Evolutionary conservation across 2,329 filamentous ascomycete species (phyloP), one percentile per base, ranked within the genome.

Genomic region (Xylariaceae sp.): DNA sequence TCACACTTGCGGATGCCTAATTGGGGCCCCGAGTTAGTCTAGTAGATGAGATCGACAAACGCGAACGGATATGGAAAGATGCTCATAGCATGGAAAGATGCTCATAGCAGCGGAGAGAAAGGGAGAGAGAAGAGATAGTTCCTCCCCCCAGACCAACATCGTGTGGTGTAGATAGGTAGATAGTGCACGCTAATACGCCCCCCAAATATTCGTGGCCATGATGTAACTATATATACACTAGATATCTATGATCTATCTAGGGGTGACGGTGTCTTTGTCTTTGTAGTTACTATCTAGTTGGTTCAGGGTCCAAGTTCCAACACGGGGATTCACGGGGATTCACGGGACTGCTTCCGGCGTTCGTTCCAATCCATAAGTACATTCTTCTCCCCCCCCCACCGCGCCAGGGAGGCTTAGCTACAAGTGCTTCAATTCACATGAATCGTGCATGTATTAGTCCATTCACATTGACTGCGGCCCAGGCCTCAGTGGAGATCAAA

Each of bases 401-500:
- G 19, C 19, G 6, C 11, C 39, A 19, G 19, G 32, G 41, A 51
- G 40, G 46, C 35, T 37, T 37, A 37, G 35, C 35, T 37, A 7
- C 19, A 29, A 12, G 19, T 19, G 4, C 6, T 47, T 35, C 29
- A 39, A 47, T 37, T 41, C 32, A 51, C 45, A 29, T 54, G 19
- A 42, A 37, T 11, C 9, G 55, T 51, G 19, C 51, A 57, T 54
- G 51, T 30, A 37, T 26, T 37, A 12, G 11, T 49, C 42, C 37
- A 32, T 8, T 35, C 30, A 34, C 42, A 41, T 54, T 48, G 47
- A 46, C 41, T 31, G 6, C 30, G 45, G 45, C 44, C n/a, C 35
- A 35, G 52, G 45, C 40, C 44, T 11, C 35, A 35, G 52, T 52
- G 55, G 52, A 49, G 55, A 55, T 53, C 26, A 47, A 39, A 43